phyloP scores from a whole-genome alignment of 2,329 filamentous ascomycete genomes.

The Colletotrichum spinosum region DNA sequence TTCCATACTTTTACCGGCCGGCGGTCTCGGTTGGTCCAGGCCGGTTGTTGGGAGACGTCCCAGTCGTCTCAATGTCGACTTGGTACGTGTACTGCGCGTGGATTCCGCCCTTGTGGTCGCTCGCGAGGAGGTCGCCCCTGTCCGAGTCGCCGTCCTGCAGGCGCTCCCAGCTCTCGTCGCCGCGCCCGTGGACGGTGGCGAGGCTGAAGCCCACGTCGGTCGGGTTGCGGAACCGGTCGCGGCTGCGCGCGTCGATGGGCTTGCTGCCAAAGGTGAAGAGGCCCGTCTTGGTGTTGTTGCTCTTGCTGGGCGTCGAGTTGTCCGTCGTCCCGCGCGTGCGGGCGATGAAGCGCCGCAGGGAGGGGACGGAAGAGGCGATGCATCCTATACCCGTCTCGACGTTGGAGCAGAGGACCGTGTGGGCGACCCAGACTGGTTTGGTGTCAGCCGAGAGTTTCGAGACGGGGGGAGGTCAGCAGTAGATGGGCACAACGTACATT shows the following conservation, averaged over 20 bases:
- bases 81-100: slow-evolving; percentile 35
- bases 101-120: slow-evolving; percentile 22
- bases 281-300: slow-evolving; percentile 17
- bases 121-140: slow-evolving; percentile 32
- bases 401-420: slow-evolving; percentile 40
- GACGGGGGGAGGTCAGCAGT: not conserved
- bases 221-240: slow-evolving; percentile 32
- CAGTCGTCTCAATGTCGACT: slow-evolving; percentile 29
- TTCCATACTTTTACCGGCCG: not conserved
- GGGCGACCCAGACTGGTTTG: slow-evolving; percentile 36
- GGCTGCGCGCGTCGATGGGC: slow-evolving; percentile 25
- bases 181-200: slow-evolving; percentile 30
- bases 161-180: slow-evolving; percentile 36
- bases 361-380: slow-evolving; percentile 39
- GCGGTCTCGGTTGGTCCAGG: slow-evolving; percentile 1
- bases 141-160: slow-evolving; percentile 37
- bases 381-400: slow-evolving; percentile 41
- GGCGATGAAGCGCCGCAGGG: slow-evolving; percentile 37
- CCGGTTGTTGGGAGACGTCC: not conserved
- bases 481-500: not conserved
- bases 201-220: slow-evolving; percentile 35
- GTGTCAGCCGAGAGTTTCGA: not conserved
- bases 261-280: slow-evolving; percentile 37
- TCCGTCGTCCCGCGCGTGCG: slow-evolving; percentile 32
- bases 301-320: slow-evolving; percentile 16